Percentiles rank a stretch among this genome's conserved stretches.
phyloP scores from a whole-genome alignment of 495 filamentous ascomycete species.

The Immersiella caudata region DNA sequence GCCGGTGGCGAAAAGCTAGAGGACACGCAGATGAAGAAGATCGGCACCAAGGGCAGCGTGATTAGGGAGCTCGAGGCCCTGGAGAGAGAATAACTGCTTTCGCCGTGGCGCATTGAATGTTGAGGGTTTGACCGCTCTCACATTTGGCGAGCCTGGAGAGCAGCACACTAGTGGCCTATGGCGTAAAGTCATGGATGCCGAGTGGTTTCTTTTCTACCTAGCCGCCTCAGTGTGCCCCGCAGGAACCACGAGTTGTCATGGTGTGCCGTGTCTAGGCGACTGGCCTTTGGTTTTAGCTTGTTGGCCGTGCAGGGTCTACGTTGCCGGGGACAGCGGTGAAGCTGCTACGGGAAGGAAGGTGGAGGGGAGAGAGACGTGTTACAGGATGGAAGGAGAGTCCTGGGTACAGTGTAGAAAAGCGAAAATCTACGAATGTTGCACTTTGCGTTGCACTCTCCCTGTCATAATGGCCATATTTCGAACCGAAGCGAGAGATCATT shows the following conservation, averaged over 20 bases:
- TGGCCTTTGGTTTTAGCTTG: not conserved
- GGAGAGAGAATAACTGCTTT: slow-evolving; percentile 36
- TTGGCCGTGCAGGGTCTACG: not conserved
- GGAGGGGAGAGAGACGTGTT: not conserved
- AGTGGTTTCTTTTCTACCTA: too few relatives aligned
- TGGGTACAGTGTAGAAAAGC: not conserved
- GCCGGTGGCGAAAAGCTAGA: slow-evolving; percentile 95
- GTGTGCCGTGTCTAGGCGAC: not conserved
- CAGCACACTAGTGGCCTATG: not conserved
- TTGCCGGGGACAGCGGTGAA: not conserved
- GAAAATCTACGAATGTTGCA: not conserved
- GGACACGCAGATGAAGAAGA: slow-evolving; percentile 98
- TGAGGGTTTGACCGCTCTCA: not conserved
- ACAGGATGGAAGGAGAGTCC: not conserved
- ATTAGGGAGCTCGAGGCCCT: slow-evolving; percentile 72
- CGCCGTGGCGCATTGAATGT: not conserved
- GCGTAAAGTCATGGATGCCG: not conserved
- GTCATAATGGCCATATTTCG: too few relatives aligned
- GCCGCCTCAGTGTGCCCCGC: not conserved
- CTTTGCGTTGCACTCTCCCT: not conserved
- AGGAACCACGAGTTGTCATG: too few relatives aligned
- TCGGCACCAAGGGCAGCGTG: slow-evolving; percentile 80
- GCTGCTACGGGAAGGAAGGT: not conserved
- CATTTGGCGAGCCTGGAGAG: too few relatives aligned
- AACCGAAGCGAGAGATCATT: too few relatives aligned